Conservation (phyloP, 176 grass and related monocot genomes). For the Musa schizocarpa region DNA sequence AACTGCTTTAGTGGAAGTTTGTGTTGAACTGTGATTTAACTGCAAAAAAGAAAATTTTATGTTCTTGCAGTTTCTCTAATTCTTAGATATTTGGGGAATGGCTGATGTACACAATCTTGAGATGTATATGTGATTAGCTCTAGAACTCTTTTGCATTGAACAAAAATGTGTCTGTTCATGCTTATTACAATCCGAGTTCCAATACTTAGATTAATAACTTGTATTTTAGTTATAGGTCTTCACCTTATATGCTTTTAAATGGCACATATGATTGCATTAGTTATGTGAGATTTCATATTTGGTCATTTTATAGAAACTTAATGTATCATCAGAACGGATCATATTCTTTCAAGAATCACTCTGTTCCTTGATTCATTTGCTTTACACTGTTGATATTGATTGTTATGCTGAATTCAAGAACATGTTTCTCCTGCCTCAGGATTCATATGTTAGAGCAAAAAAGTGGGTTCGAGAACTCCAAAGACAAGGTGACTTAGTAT, state of each 20-base stretch:
- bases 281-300: not conserved
- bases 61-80: too few relatives aligned
- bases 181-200: not conserved
- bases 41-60: too few relatives aligned
- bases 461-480: constrained; percentile 14
- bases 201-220: not conserved
- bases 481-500: constrained; percentile 1
- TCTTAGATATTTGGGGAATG: not conserved
- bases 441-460: not conserved
- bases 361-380: too few relatives aligned
- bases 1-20: too few relatives aligned
- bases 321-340: not conserved
- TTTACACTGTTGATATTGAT: too few relatives aligned
- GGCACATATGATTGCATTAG: too few relatives aligned
- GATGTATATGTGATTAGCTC: not conserved
- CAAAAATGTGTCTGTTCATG: not conserved
- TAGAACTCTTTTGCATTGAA: not conserved
- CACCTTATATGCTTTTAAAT: too few relatives aligned
- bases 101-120: not conserved
- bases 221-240: not conserved
- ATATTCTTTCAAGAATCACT: not conserved
- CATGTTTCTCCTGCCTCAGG: not conserved
- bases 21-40: too few relatives aligned
- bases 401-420: too few relatives aligned
- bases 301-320: not conserved